These are phyloP conservation scores for Nakaseomyces bracarensis DNA, from an alignment of 1,139 yeast genomes.

Conservation along the genomic window DNA sequence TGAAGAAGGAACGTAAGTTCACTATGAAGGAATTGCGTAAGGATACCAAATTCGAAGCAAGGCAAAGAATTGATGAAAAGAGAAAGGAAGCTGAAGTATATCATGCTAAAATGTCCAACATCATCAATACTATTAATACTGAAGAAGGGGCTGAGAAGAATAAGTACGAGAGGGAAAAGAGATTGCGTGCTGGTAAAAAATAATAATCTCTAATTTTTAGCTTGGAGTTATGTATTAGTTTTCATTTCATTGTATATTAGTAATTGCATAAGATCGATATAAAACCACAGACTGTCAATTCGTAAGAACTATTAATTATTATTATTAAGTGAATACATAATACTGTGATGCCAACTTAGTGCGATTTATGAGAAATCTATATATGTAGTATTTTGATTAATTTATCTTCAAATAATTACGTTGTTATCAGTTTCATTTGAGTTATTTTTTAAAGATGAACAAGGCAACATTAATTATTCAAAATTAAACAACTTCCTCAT, in stretches of 20 bases:
- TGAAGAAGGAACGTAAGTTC: slow-evolving; percentile 86
- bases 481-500: not conserved
- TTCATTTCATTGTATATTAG: slow-evolving; percentile 2
- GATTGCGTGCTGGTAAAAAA: slow-evolving; percentile 46
- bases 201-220: slow-evolving; percentile 10
- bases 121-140: slow-evolving; percentile 78
- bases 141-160: slow-evolving; percentile 94
- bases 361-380: no score
- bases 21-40: slow-evolving; percentile 84
- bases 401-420: not conserved
- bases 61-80: slow-evolving; percentile 75
- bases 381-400: not conserved
- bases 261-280: not conserved
- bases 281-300: not conserved
- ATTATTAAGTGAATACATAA: not conserved
- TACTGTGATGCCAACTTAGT: no score
- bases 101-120: slow-evolving; percentile 81
- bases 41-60: slow-evolving; percentile 78
- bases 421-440: not conserved
- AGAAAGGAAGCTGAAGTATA: slow-evolving; percentile 67
- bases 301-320: not conserved
- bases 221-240: not conserved
- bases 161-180: slow-evolving; percentile 79
- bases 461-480: no score
- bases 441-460: no score